These are phyloP conservation scores for Xylaria acuta DNA, from an alignment of 495 filamentous ascomycete species.

Conservation along the genomic window DNA sequence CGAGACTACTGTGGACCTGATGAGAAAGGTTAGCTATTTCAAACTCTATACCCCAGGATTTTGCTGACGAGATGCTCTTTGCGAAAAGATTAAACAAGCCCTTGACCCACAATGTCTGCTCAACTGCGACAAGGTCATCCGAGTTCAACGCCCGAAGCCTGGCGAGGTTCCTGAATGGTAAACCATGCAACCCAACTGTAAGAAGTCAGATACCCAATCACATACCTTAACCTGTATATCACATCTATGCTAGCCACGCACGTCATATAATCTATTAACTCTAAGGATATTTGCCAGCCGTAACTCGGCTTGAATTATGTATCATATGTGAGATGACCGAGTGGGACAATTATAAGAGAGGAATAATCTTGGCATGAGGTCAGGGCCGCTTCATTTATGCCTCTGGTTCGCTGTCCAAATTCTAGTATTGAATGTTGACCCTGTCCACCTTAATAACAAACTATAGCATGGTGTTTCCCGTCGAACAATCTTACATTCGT, in stretches of 20 bases:
- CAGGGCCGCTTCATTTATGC: background rate
- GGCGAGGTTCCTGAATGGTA: slow-evolving; percentile 62
- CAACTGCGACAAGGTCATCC: slow-evolving; percentile 82
- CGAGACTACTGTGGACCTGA: slow-evolving; percentile 73
- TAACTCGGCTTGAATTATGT: background rate
- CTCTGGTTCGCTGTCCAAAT: background rate
- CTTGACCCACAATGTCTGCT: slow-evolving; percentile 79
- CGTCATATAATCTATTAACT: background rate
- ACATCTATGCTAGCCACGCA: background rate
- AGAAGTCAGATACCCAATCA: slow-evolving; percentile 1
- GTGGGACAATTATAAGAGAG: background rate
- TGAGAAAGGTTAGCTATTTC: slow-evolving; percentile 68
- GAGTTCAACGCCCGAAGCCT: slow-evolving; percentile 60
- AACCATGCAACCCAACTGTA: slow-evolving; percentile 18
- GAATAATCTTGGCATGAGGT: background rate
- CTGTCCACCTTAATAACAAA: background rate
- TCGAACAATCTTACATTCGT: background rate
- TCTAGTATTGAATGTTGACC: background rate
- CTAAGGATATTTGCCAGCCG: background rate
- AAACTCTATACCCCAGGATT: background rate
- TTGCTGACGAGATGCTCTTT: slow-evolving; percentile 20
- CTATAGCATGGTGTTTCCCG: background rate
- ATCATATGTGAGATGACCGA: background rate
- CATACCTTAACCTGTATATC: background rate
- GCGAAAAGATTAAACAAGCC: slow-evolving; percentile 65